These are phyloP conservation scores for Plenodomus lindquistii DNA, from an alignment of 2,329 filamentous ascomycete species.

Conservation along the genomic window DNA sequence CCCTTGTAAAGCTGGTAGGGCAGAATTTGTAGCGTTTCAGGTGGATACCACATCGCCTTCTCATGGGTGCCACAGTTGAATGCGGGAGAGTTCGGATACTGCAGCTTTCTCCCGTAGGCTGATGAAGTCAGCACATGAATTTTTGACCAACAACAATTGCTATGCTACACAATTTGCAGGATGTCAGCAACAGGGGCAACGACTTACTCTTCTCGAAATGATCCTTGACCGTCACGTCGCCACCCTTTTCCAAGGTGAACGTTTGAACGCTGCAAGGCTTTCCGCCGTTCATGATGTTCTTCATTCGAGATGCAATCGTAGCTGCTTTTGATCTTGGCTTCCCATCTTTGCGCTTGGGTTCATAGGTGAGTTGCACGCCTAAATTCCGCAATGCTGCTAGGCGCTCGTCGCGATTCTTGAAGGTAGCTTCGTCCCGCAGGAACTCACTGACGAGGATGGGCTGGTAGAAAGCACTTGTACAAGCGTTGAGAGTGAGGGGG, in stretches of 20 bases:
- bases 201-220: constrained; percentile 7
- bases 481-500: constrained; percentile 11
- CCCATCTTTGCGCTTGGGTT: neutral
- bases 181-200: too few species aligned
- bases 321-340: constrained; percentile 1
- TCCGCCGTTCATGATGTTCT: constrained; percentile 2
- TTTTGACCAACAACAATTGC: neutral
- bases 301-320: constrained; percentile 3
- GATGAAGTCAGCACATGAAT: constrained; percentile 2
- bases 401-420: neutral
- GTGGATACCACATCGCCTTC: constrained; percentile 7
- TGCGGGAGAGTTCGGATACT: neutral
- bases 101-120: neutral
- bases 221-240: constrained; percentile 4
- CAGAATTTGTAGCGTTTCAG: constrained; percentile 16
- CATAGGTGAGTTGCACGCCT: constrained; percentile 2
- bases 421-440: constrained; percentile 1
- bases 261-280: neutral
- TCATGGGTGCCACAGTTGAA: constrained; percentile 13
- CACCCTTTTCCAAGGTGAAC: constrained; percentile 1
- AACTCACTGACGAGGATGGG: constrained; percentile 13
- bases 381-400: constrained; percentile 4
- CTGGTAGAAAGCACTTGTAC: constrained; percentile 14
- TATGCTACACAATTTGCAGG: neutral
- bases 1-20: constrained; percentile 22